Evolutionary conservation across 1,284 basidiomycete species (phyloP).

Genomic region (Boletus smithii): DNA sequence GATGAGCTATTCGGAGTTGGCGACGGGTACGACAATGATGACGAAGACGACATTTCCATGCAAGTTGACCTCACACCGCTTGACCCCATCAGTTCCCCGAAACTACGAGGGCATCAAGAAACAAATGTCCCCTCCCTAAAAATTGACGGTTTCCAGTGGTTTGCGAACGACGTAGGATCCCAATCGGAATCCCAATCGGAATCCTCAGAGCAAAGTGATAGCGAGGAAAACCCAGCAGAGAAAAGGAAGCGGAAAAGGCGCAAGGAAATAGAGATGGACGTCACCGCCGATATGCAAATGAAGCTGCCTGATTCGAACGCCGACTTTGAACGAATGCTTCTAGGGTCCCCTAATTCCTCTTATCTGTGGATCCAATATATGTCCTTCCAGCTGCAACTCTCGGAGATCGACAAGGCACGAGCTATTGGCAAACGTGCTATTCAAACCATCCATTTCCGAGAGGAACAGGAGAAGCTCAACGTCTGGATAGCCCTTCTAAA

Average conservation of each 20-base stretch:
- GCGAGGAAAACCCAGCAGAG: constrained; percentile 41
- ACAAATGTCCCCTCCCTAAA: constrained; percentile 41
- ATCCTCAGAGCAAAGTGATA: constrained; percentile 49
- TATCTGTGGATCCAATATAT: constrained; percentile 99
- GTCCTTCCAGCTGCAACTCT: constrained; percentile 95
- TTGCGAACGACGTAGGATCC: constrained; percentile 37
- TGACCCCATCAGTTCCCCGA: constrained; percentile 17
- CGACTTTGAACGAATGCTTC: constrained; percentile 91
- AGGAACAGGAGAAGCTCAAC: constrained; percentile 96
- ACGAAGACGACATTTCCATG: constrained; percentile 40
- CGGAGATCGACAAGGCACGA: constrained; percentile 93
- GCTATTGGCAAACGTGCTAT: constrained; percentile 84
- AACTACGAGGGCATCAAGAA: constrained; percentile 14
- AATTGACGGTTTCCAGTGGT: constrained; percentile 73
- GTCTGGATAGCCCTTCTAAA: constrained; percentile 98
- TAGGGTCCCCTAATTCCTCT: constrained; percentile 97
- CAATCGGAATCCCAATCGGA: constrained; percentile 37
- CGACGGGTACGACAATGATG: constrained; percentile 31
- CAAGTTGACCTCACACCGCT: constrained; percentile 40
- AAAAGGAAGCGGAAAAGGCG: constrained; percentile 66
- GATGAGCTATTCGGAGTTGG: constrained; percentile 25
- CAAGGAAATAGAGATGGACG: constrained; percentile 75
- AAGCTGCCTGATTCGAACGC: constrained; percentile 86
- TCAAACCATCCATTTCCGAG: constrained; percentile 88
- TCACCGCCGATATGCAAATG: constrained; percentile 82